phyloP scores from a whole-genome alignment of 2,329 filamentous ascomycete species.

The Zymoseptoria brevis region DNA sequence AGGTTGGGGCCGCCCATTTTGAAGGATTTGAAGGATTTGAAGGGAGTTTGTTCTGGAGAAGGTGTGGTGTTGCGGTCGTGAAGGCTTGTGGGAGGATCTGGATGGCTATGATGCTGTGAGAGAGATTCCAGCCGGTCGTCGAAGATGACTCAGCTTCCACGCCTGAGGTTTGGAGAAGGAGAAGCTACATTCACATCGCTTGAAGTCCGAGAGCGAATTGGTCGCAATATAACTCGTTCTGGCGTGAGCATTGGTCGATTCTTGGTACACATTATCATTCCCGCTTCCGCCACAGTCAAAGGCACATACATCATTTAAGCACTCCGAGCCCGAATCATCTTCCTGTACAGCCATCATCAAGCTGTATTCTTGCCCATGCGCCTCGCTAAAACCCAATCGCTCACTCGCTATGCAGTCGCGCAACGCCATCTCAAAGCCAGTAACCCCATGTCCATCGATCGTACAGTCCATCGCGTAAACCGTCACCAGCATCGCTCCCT shows the following conservation, averaged over 20 bases:
- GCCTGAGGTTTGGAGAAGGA: background rate
- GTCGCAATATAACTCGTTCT: no score
- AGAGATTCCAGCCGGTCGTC: no score
- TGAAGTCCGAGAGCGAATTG: no score
- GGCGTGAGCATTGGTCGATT: no score
- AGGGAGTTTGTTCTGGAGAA: background rate
- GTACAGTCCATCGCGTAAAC: background rate
- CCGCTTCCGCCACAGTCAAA: background rate
- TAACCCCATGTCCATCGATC: background rate
- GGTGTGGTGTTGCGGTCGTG: background rate
- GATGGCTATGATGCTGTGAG: conserved; percentile 5
- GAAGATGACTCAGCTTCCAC: background rate
- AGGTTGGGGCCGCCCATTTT: conserved; percentile 77
- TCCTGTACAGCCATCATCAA: conserved; percentile 3
- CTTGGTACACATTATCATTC: background rate
- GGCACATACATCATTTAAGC: background rate
- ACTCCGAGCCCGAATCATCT: background rate
- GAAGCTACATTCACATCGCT: no score
- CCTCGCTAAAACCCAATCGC: conserved; percentile 8
- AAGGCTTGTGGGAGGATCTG: background rate
- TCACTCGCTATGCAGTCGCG: conserved; percentile 1
- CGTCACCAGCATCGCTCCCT: background rate
- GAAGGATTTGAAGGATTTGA: background rate
- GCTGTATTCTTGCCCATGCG: conserved; percentile 5
- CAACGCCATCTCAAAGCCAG: background rate